Conservation (phyloP, 352 stramenopile species). For the Globisporangium irregulare region DNA sequence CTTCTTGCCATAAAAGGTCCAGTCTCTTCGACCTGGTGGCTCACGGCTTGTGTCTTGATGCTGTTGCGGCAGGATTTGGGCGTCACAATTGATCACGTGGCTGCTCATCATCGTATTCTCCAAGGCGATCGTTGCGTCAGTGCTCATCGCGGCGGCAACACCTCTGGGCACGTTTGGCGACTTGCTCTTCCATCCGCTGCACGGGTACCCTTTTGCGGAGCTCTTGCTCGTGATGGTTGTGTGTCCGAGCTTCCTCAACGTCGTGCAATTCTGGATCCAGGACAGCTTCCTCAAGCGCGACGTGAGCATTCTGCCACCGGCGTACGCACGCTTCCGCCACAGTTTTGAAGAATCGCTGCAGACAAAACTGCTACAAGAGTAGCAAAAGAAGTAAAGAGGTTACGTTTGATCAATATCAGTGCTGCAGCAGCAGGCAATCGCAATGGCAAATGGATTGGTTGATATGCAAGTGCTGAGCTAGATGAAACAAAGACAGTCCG, state of each 20-base stretch:
- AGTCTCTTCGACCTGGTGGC: not conserved
- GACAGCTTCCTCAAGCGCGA: constrained; percentile 83
- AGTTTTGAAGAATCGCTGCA: constrained; percentile 70
- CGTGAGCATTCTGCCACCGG: constrained; percentile 49
- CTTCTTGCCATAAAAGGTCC: not conserved
- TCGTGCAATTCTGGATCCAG: constrained; percentile 87
- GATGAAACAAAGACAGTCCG: not conserved
- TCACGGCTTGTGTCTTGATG: constrained; percentile 2
- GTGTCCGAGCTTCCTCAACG: constrained; percentile 81
- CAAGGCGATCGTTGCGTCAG: constrained; percentile 73
- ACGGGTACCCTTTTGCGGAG: constrained; percentile 61
- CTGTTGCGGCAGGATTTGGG: constrained; percentile 38
- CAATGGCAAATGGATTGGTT: not conserved
- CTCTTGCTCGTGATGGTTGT: constrained; percentile 79
- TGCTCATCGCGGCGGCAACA: constrained; percentile 49
- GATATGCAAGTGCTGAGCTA: not conserved
- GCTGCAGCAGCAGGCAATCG: not conserved
- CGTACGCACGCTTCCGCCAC: constrained; percentile 62
- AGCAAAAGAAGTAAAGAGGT: not conserved
- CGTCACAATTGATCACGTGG: constrained; percentile 56
- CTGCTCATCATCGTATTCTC: constrained; percentile 76
- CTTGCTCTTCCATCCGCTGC: constrained; percentile 61
- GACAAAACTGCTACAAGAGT: constrained; percentile 53
- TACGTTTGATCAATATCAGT: not conserved
- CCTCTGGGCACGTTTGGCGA: constrained; percentile 59